Evolutionary conservation across 495 filamentous ascomycete species (phyloP), one percentile per base, ranked within the genome.

Genomic region (Talaromyces nanjingensis): DNA sequence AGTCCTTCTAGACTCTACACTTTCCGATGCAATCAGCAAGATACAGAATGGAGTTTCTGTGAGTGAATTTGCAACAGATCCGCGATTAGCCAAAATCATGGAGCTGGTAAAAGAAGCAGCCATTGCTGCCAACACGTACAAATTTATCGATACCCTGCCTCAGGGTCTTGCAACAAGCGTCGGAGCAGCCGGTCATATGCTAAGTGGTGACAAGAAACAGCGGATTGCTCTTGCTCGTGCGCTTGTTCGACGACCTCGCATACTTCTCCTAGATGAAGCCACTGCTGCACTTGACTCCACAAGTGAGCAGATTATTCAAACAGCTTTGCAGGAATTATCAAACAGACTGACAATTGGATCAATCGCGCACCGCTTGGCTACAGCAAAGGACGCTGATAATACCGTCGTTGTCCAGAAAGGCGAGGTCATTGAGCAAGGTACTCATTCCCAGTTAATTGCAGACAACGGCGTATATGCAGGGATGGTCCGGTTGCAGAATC

Each of bases 231-330:
- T 88, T 22, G 90, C 91, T 2, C 80, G 91, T 56, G 88, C 87
- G 20, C 84, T 96, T 52, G 85, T 93, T 22, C 86, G 82, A 16
- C 82, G 93, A 67, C 91, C 91, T 8, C 89, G 87, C 72, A 86
- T 96, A 68, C 79, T 96, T 2, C 76, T 96, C 8, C 69, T 80
- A 16, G 78, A 80, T 29, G 79, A 82, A 66, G 70, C 69, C 1
- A 79, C 77, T 2, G 72, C 68, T 52, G 76, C 80, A 0, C 64
- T 83, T 14, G 80, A 83, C 71, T 64, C 78, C 9, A 64, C 59
- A 7, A 66, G 67, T 12, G 79, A 83, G 59, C 65, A 63, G 11
- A 47, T 74, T 8, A 72, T 85, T 6, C 78, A 79, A 62, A 70
- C 75, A 42, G 74, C 62, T 59, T 72, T 67, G 65, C 71, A 69